These are phyloP conservation scores for Staphylotrichum longicolle DNA, from an alignment of 495 filamentous ascomycete genomes.

Conservation along the genomic window DNA sequence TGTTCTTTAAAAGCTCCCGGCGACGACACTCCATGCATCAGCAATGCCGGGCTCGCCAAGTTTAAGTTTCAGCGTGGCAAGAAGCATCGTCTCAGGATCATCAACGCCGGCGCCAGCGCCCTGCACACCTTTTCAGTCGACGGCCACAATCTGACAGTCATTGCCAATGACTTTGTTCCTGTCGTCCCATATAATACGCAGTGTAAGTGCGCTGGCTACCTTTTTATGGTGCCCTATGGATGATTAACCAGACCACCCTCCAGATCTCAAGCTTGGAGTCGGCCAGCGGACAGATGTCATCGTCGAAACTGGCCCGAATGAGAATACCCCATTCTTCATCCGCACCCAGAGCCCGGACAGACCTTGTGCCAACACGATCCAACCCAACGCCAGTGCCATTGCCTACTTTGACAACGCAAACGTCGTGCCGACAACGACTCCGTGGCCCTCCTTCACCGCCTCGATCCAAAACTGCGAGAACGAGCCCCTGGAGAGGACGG, in stretches of 20 bases:
- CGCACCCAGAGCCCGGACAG: constrained; percentile 2
- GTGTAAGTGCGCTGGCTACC: neutral
- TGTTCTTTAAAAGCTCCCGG: neutral
- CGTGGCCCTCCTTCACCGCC: neutral
- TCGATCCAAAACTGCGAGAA: constrained; percentile 3
- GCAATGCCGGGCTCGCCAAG: neutral
- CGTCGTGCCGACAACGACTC: neutral
- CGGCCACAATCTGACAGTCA: constrained; percentile 48
- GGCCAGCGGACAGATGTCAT: constrained; percentile 1
- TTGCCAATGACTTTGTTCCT: constrained; percentile 48
- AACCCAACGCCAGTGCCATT: constrained; percentile 4
- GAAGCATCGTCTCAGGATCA: constrained; percentile 50
- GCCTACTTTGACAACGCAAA: neutral
- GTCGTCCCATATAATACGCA: constrained; percentile 44
- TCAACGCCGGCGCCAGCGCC: constrained; percentile 47
- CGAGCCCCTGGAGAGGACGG: constrained; percentile 1
- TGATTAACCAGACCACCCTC: neutral
- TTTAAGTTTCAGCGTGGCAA: constrained; percentile 19
- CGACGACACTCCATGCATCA: neutral
- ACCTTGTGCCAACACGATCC: neutral
- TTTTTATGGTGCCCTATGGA: no score
- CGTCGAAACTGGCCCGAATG: neutral
- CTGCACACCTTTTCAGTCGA: constrained; percentile 41
- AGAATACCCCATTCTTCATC: neutral
- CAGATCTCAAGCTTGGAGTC: neutral